Evolutionary conservation across 257 asterid genomes (phyloP).

Genomic region (Capsicum rhomboideum): DNA sequence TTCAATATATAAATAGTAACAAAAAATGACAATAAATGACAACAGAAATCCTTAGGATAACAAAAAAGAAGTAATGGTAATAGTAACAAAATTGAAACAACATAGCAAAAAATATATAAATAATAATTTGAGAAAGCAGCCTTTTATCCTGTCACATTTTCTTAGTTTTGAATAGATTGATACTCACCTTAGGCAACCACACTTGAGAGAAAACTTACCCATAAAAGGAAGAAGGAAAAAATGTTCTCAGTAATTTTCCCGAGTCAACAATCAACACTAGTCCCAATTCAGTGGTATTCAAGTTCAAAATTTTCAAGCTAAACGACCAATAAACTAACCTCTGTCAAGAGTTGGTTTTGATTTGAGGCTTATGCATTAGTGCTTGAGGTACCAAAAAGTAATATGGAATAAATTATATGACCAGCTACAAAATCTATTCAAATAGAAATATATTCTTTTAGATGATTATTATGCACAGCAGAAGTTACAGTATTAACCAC

Average conservation of each 20-base stretch:
- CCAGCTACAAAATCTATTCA: not conserved
- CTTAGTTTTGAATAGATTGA: not conserved
- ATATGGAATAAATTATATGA: not conserved
- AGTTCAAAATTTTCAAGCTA: not conserved
- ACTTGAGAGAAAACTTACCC: not conserved
- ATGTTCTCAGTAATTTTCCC: not conserved
- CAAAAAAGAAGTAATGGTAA: not conserved
- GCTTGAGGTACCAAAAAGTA: not conserved
- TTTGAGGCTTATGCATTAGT: not conserved
- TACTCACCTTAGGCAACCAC: not conserved
- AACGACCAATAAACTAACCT: not conserved
- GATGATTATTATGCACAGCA: not conserved
- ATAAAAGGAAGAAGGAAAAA: not conserved
- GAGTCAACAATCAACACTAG: not conserved
- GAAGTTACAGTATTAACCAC: not conserved
- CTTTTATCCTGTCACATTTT: not conserved
- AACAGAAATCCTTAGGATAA: not conserved
- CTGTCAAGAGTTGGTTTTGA: not conserved
- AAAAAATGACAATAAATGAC: no score
- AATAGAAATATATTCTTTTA: not conserved
- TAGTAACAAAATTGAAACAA: not conserved
- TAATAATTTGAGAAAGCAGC: not conserved
- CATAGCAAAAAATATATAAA: not conserved
- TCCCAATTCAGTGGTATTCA: not conserved
- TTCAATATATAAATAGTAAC: no score